Percentiles rank a stretch among this genome's conserved stretches.
These are phyloP conservation scores for Chaetomium globosum DNA, from an alignment of 2,329 filamentous ascomycete genomes.

Conservation along the genomic window DNA sequence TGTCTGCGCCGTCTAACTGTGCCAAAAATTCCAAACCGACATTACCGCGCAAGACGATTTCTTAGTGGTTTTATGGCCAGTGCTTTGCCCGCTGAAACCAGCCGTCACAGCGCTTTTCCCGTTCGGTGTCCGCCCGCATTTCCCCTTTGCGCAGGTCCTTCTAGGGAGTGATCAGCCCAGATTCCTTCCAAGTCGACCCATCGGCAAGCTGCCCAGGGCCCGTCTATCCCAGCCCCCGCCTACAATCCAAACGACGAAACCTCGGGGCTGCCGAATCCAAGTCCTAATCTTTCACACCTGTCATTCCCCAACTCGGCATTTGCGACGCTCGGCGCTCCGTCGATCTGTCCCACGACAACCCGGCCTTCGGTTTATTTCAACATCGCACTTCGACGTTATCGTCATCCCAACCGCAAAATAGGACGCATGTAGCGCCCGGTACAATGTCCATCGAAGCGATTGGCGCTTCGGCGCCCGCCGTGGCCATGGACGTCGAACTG, in stretches of 20 bases:
- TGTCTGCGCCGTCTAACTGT: neutral
- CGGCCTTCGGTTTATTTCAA: constrained; percentile 8
- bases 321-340: constrained; percentile 31
- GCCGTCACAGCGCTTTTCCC: constrained; percentile 30
- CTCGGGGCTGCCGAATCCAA: constrained; percentile 28
- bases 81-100: constrained; percentile 24
- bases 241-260: constrained; percentile 29
- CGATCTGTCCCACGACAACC: constrained; percentile 27
- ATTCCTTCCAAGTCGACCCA: constrained; percentile 38
- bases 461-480: constrained; percentile 50
- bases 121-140: constrained; percentile 32
- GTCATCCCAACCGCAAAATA: constrained; percentile 22
- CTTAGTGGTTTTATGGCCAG: neutral
- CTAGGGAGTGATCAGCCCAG: constrained; percentile 37
- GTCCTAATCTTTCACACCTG: constrained; percentile 27
- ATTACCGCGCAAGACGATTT: neutral
- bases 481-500: constrained; percentile 36
- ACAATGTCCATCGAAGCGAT: constrained; percentile 61
- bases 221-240: constrained; percentile 30
- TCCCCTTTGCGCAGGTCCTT: constrained; percentile 20
- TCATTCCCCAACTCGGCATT: constrained; percentile 31
- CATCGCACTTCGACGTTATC: constrained; percentile 25
- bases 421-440: constrained; percentile 51
- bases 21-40: neutral
- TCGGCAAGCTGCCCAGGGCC: constrained; percentile 26